A percentile compares a stretch with the other conserved stretches of the same genome.
These are phyloP conservation scores for Vanrija sp. DNA, from an alignment of 1,284 basidiomycete genomes.

Conservation along the genomic window DNA sequence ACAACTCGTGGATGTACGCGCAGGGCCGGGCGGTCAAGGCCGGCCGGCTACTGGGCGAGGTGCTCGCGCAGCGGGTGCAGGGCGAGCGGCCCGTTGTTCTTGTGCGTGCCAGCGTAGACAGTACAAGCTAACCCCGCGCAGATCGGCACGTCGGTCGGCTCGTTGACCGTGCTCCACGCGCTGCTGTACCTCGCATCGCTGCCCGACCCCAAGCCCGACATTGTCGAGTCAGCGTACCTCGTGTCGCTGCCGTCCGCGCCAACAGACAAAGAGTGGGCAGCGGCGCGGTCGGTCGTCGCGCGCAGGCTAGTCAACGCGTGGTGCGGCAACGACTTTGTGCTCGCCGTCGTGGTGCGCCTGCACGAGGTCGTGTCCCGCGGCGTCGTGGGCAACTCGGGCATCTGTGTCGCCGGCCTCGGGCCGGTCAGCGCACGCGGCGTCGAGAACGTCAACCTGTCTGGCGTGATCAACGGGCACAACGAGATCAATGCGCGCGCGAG, in stretches of 20 bases:
- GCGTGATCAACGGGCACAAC: conserved; percentile 47
- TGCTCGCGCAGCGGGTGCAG: conserved; percentile 55
- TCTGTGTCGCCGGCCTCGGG: conserved; percentile 48
- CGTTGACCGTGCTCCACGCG: conserved; percentile 54
- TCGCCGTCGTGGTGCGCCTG: conserved; percentile 54
- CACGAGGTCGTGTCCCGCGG: conserved; percentile 53
- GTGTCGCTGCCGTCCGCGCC: conserved; percentile 54
- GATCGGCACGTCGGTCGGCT: conserved; percentile 57
- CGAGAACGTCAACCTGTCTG: conserved; percentile 49
- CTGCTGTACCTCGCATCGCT: conserved; percentile 52
- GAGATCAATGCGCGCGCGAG: conserved; percentile 45
- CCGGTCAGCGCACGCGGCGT: conserved; percentile 48
- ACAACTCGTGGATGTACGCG: conserved; percentile 50
- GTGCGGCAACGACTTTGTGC: conserved; percentile 53
- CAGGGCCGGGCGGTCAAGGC: conserved; percentile 54
- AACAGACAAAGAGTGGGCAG: conserved; percentile 49
- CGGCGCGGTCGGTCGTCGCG: conserved; percentile 50
- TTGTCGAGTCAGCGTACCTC: conserved; percentile 55
- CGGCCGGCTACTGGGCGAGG: conserved; percentile 55
- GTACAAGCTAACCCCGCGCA: conserved; percentile 15
- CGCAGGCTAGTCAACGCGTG: conserved; percentile 54
- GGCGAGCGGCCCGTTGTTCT: conserved; percentile 56
- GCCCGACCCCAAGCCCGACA: conserved; percentile 31
- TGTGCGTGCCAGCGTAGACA: conserved; percentile 24
- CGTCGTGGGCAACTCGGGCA: conserved; percentile 41